phyloP scores from a whole-genome alignment of 345 rosid genomes.

The Brassica cretica region DNA sequence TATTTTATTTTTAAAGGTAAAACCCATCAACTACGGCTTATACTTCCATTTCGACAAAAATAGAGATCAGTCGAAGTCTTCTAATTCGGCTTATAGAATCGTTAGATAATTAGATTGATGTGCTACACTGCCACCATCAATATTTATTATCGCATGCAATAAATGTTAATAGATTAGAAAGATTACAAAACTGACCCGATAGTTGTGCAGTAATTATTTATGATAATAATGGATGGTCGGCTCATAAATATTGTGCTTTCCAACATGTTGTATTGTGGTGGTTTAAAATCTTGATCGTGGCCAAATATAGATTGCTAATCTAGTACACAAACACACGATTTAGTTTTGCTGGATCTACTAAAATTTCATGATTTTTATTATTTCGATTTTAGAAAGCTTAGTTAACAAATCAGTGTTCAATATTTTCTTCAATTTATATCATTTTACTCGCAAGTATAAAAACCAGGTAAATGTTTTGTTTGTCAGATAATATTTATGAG shows the following conservation, averaged over 20 bases:
- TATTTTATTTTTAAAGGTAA: too few species aligned
- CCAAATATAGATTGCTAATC: not conserved
- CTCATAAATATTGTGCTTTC: not conserved
- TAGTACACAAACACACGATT: not conserved
- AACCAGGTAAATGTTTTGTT: not conserved
- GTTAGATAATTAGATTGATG: not conserved
- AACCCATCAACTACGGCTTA: too few species aligned
- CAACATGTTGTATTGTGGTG: not conserved
- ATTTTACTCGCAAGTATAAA: not conserved
- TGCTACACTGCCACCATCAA: not conserved
- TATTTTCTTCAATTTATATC: not conserved
- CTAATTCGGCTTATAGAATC: not conserved
- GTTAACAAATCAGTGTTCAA: not conserved
- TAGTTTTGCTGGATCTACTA: not conserved
- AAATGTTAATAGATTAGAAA: not conserved
- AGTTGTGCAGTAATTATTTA: not conserved
- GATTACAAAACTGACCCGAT: not conserved
- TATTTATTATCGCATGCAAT: not conserved
- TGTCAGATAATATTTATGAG: not conserved
- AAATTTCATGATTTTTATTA: not conserved
- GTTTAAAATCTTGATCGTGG: not conserved
- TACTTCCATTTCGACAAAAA: not conserved
- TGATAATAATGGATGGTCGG: not conserved
- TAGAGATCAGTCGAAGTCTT: not conserved
- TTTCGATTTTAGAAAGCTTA: not conserved